Percentiles rank a stretch among this genome's conserved stretches.
These are phyloP conservation scores for Aspergillus fumigatiaffinis DNA, from an alignment of 2,329 filamentous ascomycete genomes.

Conservation along the genomic window DNA sequence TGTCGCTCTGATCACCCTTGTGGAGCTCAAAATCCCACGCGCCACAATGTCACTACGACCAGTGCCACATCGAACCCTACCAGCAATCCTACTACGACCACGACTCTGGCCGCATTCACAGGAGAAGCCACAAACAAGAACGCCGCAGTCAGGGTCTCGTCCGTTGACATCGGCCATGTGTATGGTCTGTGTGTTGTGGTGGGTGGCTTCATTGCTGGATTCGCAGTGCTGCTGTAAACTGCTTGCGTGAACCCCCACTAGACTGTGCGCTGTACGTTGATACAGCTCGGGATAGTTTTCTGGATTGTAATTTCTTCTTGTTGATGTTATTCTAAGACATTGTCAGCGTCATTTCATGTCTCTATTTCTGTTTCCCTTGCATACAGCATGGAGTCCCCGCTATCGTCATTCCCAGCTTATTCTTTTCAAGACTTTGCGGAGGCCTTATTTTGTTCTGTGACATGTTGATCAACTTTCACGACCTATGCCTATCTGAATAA, in stretches of 20 bases:
- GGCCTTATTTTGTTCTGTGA: neutral
- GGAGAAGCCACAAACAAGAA: conserved; percentile 29
- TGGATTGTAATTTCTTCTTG: neutral
- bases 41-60: conserved; percentile 50
- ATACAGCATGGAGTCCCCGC: neutral
- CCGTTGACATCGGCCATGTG: conserved; percentile 51
- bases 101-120: conserved; percentile 30
- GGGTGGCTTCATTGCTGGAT: conserved; percentile 55
- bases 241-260: neutral
- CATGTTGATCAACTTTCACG: neutral
- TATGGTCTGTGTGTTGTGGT: conserved; percentile 55
- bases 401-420: neutral
- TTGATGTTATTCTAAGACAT: neutral
- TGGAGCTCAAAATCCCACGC: conserved; percentile 56
- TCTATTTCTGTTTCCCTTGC: neutral
- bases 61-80: conserved; percentile 23
- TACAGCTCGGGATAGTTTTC: neutral
- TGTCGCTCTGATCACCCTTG: conserved; percentile 57
- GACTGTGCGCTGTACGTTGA: neutral
- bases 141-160: conserved; percentile 31
- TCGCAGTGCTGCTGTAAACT: conserved; percentile 50
- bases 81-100: conserved; percentile 28
- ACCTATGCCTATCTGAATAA: neutral
- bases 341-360: neutral
- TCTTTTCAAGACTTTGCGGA: neutral